These are phyloP conservation scores for Domatiomyces globalis DNA, from an alignment of 2,329 filamentous ascomycete species.

Conservation along the genomic window DNA sequence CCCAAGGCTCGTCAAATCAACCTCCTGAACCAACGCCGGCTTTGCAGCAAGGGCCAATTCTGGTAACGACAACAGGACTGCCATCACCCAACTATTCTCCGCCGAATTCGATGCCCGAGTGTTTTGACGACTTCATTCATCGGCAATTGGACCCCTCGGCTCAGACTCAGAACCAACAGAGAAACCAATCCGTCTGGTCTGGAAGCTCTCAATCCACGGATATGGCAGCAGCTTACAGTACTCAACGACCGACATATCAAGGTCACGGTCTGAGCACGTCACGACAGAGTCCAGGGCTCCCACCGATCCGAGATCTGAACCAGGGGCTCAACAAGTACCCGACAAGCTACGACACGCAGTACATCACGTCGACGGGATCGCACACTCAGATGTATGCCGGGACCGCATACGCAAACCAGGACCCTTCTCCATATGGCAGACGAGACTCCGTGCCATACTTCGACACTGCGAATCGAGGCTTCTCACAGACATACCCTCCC, in stretches of 20 bases:
- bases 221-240: neutral
- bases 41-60: constrained; percentile 4
- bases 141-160: neutral
- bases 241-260: neutral
- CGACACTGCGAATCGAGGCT: neutral
- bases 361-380: neutral
- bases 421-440: neutral
- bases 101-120: neutral
- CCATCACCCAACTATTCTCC: constrained; percentile 8
- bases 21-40: constrained; percentile 4
- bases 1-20: neutral
- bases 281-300: neutral
- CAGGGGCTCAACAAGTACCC: neutral
- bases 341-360: neutral
- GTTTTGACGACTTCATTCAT: neutral
- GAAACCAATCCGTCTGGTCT: neutral
- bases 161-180: neutral
- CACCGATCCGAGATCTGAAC: neutral
- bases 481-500: neutral
- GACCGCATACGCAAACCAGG: neutral
- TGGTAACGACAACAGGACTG: constrained; percentile 6
- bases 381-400: neutral
- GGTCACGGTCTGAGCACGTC: neutral
- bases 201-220: neutral
- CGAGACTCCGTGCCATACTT: neutral